Conservation (phyloP, 1,139 yeast genomes). For the Wickerhamomyces sp. region DNA sequence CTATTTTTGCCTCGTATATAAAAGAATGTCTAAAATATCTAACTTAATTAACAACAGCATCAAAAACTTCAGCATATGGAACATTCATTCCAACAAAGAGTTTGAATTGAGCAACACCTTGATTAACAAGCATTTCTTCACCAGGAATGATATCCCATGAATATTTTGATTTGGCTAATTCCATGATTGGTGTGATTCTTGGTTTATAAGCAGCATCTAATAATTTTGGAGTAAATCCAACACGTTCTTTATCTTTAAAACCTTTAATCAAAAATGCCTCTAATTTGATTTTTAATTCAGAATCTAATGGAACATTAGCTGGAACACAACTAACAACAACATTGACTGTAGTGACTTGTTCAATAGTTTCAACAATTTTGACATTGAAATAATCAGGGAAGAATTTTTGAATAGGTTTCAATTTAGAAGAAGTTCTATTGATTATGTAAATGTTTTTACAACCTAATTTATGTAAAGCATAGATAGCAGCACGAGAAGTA, state of each 20-base stretch:
- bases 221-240: constrained; percentile 47
- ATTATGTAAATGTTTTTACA: constrained; percentile 71
- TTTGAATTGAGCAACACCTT: constrained; percentile 83
- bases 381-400: constrained; percentile 64
- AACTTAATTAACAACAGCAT: constrained; percentile 42
- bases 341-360: constrained; percentile 45
- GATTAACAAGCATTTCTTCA: constrained; percentile 84
- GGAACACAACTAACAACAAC: constrained; percentile 85
- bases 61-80: constrained; percentile 54
- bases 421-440: constrained; percentile 73
- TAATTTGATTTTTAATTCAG: constrained; percentile 39
- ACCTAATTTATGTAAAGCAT: constrained; percentile 77
- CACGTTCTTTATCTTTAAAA: constrained; percentile 18
- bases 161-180: constrained; percentile 53
- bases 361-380: constrained; percentile 48
- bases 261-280: constrained; percentile 44
- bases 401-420: constrained; percentile 49
- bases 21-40: neutral
- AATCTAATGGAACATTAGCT: constrained; percentile 73
- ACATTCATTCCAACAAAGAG: constrained; percentile 70
- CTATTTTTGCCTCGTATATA: neutral
- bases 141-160: constrained; percentile 82
- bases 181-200: constrained; percentile 77
- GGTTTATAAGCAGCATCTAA: constrained; percentile 96
- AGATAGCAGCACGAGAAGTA: constrained; percentile 92